A percentile compares a stretch with the other conserved stretches of the same genome.
Conservation (phyloP, 148 eudicot species). For the Heliamphora exappendiculata region DNA sequence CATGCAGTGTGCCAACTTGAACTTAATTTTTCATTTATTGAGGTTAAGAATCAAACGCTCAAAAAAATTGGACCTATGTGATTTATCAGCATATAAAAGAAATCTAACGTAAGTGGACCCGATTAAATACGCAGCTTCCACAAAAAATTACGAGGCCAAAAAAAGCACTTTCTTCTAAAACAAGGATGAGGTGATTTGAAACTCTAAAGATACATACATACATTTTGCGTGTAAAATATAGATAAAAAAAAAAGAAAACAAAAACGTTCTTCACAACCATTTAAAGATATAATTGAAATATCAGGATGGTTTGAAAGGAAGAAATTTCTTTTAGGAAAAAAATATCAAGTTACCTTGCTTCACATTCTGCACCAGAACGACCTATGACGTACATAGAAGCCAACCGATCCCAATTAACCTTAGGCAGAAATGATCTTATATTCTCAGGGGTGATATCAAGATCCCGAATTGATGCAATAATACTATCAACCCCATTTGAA, state of each 20-base stretch:
- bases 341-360: slow-evolving; percentile 41
- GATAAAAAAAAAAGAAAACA: neutral
- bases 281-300: neutral
- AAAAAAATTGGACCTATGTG: too few relatives aligned
- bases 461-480: slow-evolving; percentile 44
- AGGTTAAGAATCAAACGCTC: too few relatives aligned
- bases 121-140: neutral
- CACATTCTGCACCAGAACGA: slow-evolving; percentile 79
- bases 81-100: neutral
- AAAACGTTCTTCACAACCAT: neutral
- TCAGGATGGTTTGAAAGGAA: neutral
- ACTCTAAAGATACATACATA: too few relatives aligned
- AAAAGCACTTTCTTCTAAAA: neutral
- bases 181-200: neutral
- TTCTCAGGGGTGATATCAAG: slow-evolving; percentile 48
- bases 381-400: slow-evolving; percentile 49
- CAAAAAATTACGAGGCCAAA: neutral
- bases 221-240: neutral
- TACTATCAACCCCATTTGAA: slow-evolving; percentile 37
- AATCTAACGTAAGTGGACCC: neutral
- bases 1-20: too few relatives aligned
- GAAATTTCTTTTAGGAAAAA: neutral
- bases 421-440: slow-evolving; percentile 50
- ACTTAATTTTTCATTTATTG: too few relatives aligned
- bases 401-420: slow-evolving; percentile 75